Conservation (phyloP, 73 alveolate species). For the Tetrahymena borealis region DNA sequence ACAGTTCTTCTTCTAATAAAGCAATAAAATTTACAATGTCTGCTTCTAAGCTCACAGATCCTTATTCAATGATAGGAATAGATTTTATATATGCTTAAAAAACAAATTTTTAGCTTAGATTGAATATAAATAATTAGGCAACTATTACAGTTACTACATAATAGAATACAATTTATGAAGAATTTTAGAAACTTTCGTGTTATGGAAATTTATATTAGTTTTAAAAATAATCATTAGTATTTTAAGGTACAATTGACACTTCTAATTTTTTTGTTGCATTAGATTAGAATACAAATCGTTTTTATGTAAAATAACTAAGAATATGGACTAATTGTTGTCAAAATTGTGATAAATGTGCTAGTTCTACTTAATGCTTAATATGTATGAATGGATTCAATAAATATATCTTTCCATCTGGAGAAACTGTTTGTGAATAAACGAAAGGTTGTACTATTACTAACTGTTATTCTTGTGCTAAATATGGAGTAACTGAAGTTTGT, state of each 20-base stretch:
- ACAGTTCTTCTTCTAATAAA: background rate
- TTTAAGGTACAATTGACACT: background rate
- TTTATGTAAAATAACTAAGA: background rate
- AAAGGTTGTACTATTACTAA: background rate
- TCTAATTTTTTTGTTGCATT: background rate
- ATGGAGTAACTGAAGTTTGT: background rate
- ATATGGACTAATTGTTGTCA: background rate
- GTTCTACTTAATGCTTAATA: background rate
- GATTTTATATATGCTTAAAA: background rate
- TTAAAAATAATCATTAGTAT: background rate
- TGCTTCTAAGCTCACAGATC: background rate
- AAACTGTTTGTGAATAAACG: background rate
- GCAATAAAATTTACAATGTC: background rate
- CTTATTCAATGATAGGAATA: background rate
- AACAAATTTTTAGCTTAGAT: background rate
- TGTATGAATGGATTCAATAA: background rate
- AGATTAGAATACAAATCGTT: background rate
- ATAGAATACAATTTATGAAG: background rate
- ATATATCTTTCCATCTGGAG: background rate
- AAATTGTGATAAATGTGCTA: background rate
- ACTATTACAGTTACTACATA: background rate
- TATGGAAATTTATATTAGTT: background rate
- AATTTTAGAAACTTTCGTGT: background rate
- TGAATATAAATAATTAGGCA: background rate
- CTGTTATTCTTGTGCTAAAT: background rate